Evolutionary conservation across 371 early-diverging fungal genomes (phyloP).

Genomic region (Globomyces sp.): DNA sequence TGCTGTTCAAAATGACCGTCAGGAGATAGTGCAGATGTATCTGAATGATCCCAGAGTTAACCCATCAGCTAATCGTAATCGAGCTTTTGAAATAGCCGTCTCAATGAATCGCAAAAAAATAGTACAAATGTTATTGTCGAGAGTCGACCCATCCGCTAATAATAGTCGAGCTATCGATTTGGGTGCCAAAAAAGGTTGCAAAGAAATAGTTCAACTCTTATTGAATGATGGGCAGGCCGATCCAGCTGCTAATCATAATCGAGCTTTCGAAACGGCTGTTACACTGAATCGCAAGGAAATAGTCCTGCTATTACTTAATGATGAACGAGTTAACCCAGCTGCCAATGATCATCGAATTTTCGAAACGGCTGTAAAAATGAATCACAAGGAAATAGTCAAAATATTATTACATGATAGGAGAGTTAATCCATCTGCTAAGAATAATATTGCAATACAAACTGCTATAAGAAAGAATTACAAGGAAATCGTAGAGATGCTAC

Average conservation of each 20-base stretch:
- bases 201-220: background rate
- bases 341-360: slow-evolving; percentile 1
- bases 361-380: background rate
- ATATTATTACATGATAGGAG: background rate
- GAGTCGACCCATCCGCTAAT: slow-evolving; percentile 2
- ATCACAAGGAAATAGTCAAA: background rate
- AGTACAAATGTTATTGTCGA: slow-evolving; percentile 1
- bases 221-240: background rate
- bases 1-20: background rate
- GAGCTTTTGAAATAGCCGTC: slow-evolving; percentile 19
- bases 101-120: slow-evolving; percentile 1
- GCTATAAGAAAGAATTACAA: background rate
- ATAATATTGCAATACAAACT: background rate
- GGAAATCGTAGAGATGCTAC: background rate
- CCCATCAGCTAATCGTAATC: slow-evolving; percentile 11
- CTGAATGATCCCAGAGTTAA: slow-evolving; percentile 21
- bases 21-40: slow-evolving; percentile 5
- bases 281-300: slow-evolving; percentile 11
- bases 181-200: background rate
- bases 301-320: slow-evolving; percentile 8
- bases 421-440: background rate
- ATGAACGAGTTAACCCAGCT: background rate
- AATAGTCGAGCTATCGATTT: background rate
- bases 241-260: slow-evolving; percentile 12
- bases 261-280: slow-evolving; percentile 16